phyloP scores from a whole-genome alignment of 2,329 filamentous ascomycete species.

The Neurospora sp. region DNA sequence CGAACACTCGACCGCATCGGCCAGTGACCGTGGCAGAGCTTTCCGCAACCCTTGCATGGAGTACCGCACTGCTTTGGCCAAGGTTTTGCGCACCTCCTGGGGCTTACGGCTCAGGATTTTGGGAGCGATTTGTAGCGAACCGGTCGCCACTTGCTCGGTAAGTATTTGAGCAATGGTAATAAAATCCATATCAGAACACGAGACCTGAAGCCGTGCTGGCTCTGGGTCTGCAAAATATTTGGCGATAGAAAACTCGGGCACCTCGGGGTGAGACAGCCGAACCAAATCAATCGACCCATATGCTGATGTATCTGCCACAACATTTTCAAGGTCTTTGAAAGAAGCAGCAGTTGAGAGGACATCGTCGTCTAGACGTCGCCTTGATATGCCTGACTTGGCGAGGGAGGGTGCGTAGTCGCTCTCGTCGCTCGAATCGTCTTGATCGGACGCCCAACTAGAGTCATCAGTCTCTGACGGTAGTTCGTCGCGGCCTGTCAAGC shows the following conservation, averaged over 20 bases:
- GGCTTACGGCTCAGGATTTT: constrained; percentile 16
- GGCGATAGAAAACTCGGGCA: constrained; percentile 39
- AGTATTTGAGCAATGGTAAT: constrained; percentile 61
- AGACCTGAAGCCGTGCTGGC: constrained; percentile 36
- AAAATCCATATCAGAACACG: constrained; percentile 47
- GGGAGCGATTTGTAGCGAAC: constrained; percentile 30
- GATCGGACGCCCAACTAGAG: constrained; percentile 44
- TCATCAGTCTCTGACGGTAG: constrained; percentile 36
- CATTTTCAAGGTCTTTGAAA: constrained; percentile 36
- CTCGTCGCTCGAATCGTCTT: constrained; percentile 42
- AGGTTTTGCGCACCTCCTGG: constrained; percentile 28
- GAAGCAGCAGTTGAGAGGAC: constrained; percentile 42
- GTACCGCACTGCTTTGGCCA: constrained; percentile 34
- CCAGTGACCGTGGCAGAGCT: constrained; percentile 35
- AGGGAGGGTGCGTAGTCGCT: constrained; percentile 41
- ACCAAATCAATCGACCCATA: constrained; percentile 40
- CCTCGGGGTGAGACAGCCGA: constrained; percentile 36
- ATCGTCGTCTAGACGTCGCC: constrained; percentile 40
- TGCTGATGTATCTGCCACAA: constrained; percentile 37
- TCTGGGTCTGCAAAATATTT: constrained; percentile 52
- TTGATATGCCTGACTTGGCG: constrained; percentile 36
- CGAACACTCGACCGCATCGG: constrained; percentile 29
- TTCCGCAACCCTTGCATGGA: constrained; percentile 40
- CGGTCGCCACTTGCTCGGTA: constrained; percentile 58
- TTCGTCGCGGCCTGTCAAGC: constrained; percentile 29